Evolutionary conservation across 1,284 basidiomycete species (phyloP), one percentile per base, ranked within the genome.

Genomic region (Gomphus sp.): DNA sequence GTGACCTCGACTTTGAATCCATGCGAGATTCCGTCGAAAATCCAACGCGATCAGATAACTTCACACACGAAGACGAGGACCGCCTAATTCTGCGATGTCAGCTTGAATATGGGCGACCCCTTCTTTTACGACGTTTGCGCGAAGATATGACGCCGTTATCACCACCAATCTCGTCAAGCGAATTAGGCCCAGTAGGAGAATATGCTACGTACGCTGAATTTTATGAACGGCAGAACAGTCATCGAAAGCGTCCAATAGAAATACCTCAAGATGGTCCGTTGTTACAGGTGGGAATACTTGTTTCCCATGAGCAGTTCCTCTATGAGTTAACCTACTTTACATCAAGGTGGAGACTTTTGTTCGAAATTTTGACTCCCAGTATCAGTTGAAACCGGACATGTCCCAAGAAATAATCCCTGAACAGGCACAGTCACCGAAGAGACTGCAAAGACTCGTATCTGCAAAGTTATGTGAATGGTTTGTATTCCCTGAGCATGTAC

Each of bases 141-240:
- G 62, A 75, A 41, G 88, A 91, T 67, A 70, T 91, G 25, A 80
- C 81, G 0, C 84, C 85, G 2, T 68, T 78, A 64, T 87, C 85
- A 53, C 65, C 59, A 11, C 83, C 85, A 2, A 71, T 72, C 0
- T 65, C 69, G 2, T 81, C 76, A 6, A 77, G 80, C 8, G 72
- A 72, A 34, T 54, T 31, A 53, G 48, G 59, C 48, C 44, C 52
- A 50, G 12, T 83, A 84, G 66, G 70, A 70, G 14, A 71, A 63
- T 0, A 76, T 64, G 57, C 73, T 2, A 85, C 80, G 0, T 90
- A 86, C 66, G 66, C 75, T 50, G 84, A 85, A 4, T 88, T 78
- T 66, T 88, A 79, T 41, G 59, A 58, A 22, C n/a, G 56, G 11
- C 47, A 45, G 28, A 61, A 65, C 41, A 16, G 18, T 10, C 39